These are phyloP conservation scores for Diaporthe sp. DNA, from an alignment of 2,329 filamentous ascomycete species.

Conservation along the genomic window DNA sequence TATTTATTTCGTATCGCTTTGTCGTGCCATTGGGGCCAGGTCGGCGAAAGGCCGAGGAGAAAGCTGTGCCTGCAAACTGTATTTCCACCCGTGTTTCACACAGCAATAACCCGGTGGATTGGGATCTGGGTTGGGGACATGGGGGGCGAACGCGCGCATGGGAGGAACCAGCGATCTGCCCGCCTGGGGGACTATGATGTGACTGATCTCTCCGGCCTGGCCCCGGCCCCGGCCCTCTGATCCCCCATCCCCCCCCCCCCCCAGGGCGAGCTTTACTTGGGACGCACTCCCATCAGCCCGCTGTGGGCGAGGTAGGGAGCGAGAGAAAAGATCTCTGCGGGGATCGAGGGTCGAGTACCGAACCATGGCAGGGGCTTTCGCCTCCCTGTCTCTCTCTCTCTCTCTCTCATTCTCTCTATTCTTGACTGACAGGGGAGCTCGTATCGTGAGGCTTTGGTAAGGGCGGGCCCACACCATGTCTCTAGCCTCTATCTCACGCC, in stretches of 20 bases:
- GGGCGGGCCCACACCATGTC: background rate
- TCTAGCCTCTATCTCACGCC: background rate
- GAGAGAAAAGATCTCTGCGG: background rate
- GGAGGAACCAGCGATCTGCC: constrained; percentile 19
- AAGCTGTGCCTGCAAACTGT: constrained; percentile 12
- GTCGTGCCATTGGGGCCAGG: background rate
- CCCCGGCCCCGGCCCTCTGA: constrained; percentile 3
- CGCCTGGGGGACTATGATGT: constrained; percentile 3
- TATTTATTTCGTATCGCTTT: background rate
- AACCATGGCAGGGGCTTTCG: background rate
- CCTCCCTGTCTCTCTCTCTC: background rate
- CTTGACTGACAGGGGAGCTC: background rate
- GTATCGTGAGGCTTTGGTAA: constrained; percentile 11
- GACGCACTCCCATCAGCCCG: background rate
- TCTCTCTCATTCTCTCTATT: constrained; percentile 1
- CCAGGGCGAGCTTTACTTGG: background rate
- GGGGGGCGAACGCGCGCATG: background rate
- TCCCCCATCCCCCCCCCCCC: background rate
- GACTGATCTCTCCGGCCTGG: constrained; percentile 15
- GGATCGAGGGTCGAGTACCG: background rate
- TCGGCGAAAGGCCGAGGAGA: background rate
- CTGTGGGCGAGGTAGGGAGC: background rate
- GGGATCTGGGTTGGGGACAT: background rate
- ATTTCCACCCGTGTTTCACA: constrained; percentile 16
- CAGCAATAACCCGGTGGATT: constrained; percentile 25